phyloP scores from a whole-genome alignment of 1,139 yeast species.

The Diutina ranongensis region DNA sequence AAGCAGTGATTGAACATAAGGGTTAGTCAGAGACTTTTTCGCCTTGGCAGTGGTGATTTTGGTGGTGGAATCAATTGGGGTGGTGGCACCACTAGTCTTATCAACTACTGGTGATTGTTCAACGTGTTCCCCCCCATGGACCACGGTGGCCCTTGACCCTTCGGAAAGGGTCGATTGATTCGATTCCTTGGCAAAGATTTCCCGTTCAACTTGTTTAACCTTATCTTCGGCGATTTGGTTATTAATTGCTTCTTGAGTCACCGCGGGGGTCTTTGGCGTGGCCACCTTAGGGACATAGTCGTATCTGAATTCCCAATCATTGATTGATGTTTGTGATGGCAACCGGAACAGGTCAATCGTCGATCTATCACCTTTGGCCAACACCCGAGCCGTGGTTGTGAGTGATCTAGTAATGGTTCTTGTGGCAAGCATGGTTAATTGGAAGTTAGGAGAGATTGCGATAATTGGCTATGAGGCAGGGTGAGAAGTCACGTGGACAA shows the following conservation, averaged over 20 bases:
- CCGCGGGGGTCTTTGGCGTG: slow-evolving; percentile 41
- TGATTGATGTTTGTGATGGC: slow-evolving; percentile 37
- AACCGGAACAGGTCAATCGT: slow-evolving; percentile 33
- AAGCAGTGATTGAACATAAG: slow-evolving; percentile 30
- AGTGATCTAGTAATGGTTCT: not conserved
- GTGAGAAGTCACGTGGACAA: not conserved
- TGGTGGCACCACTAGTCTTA: slow-evolving; percentile 13
- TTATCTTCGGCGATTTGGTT: slow-evolving; percentile 36
- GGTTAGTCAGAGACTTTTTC: not conserved
- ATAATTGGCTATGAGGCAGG: not conserved
- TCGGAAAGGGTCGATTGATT: slow-evolving; percentile 32
- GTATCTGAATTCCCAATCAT: slow-evolving; percentile 42
- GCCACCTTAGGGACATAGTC: slow-evolving; percentile 33
- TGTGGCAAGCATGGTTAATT: slow-evolving; percentile 1
- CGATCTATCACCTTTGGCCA: slow-evolving; percentile 34
- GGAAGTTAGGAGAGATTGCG: not conserved
- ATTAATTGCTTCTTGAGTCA: slow-evolving; percentile 38
- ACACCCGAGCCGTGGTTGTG: slow-evolving; percentile 1
- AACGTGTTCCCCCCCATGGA: slow-evolving; percentile 35
- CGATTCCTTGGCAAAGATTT: slow-evolving; percentile 25
- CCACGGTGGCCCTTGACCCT: slow-evolving; percentile 30
- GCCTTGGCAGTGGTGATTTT: slow-evolving; percentile 8
- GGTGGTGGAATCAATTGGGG: slow-evolving; percentile 16
- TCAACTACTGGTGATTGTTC: slow-evolving; percentile 21
- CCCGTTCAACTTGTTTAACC: slow-evolving; percentile 31